phyloP scores from a whole-genome alignment of 2,329 filamentous ascomycete species.

The Pyricularia sp. region DNA sequence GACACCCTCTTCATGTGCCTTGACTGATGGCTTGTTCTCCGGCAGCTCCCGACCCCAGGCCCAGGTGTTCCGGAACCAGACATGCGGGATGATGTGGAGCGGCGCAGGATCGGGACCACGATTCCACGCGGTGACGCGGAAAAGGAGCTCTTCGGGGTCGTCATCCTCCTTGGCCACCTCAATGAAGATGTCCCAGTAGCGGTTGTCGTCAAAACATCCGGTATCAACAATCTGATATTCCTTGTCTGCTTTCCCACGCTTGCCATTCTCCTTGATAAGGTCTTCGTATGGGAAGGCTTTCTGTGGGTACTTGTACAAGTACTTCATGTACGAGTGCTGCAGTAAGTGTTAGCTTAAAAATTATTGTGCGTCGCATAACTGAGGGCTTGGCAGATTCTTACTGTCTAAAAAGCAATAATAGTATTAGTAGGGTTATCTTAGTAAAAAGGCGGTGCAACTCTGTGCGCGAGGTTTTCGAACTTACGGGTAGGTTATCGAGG shows the following conservation, averaged over 20 bases:
- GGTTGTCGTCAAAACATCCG: constrained; percentile 75
- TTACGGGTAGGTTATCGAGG: constrained; percentile 78
- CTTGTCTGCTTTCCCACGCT: constrained; percentile 62
- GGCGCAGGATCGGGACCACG: constrained; percentile 83
- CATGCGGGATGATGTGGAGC: constrained; percentile 85
- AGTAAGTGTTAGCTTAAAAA: constrained; percentile 8
- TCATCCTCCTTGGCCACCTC: constrained; percentile 93
- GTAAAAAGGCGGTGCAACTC: not conserved
- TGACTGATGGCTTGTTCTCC: constrained; percentile 73
- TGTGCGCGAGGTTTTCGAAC: constrained; percentile 11
- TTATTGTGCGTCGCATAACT: not conserved
- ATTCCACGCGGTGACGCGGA: constrained; percentile 95
- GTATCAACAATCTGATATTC: constrained; percentile 94
- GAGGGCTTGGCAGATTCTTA: constrained; percentile 18
- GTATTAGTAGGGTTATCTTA: constrained; percentile 16
- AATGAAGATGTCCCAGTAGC: constrained; percentile 96
- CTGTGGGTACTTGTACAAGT: constrained; percentile 95
- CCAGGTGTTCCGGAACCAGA: constrained; percentile 98
- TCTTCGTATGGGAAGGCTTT: constrained; percentile 86
- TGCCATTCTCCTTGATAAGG: constrained; percentile 74
- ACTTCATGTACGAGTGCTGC: constrained; percentile 98
- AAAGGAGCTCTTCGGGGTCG: constrained; percentile 82
- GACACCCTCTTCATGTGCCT: constrained; percentile 53
- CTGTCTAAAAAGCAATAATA: constrained; percentile 26
- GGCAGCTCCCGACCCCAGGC: constrained; percentile 75